Evolutionary conservation across 352 stramenopile genomes (phyloP).

Genomic region (Phytopythium mirpurense): DNA sequence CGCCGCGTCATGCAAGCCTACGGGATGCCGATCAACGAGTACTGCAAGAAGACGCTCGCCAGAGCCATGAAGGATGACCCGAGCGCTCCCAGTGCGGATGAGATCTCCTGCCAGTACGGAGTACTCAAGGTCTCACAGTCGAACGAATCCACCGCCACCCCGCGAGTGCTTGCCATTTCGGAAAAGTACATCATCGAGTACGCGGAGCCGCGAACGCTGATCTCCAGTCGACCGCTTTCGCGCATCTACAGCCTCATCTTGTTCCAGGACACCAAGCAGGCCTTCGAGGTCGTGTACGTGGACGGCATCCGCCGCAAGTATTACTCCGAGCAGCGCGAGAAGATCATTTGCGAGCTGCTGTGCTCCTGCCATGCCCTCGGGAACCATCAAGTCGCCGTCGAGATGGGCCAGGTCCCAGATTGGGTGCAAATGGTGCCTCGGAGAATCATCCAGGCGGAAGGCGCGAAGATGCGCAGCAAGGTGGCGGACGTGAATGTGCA

Average conservation of each 20-base stretch:
- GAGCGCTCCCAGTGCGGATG: constrained; percentile 16
- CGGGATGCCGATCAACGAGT: constrained; percentile 80
- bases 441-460: constrained; percentile 69
- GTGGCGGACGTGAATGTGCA: constrained; percentile 39
- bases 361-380: constrained; percentile 69
- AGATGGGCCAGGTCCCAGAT: constrained; percentile 35
- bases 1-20: constrained; percentile 69
- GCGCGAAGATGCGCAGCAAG: constrained; percentile 34
- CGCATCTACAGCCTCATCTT: constrained; percentile 70
- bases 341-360: constrained; percentile 71
- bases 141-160: constrained; percentile 25
- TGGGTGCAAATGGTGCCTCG: constrained; percentile 69
- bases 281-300: constrained; percentile 73
- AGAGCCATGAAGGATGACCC: constrained; percentile 43
- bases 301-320: constrained; percentile 72
- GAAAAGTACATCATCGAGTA: constrained; percentile 71
- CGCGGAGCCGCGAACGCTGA: constrained; percentile 38
- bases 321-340: constrained; percentile 55
- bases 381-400: constrained; percentile 62
- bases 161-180: constrained; percentile 52
- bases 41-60: constrained; percentile 77
- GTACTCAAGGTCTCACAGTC: constrained; percentile 53
- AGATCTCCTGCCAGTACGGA: constrained; percentile 63
- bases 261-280: constrained; percentile 49
- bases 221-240: constrained; percentile 63